phyloP scores from a whole-genome alignment of 2,329 filamentous ascomycete genomes.

The Aspergillus japonicus region DNA sequence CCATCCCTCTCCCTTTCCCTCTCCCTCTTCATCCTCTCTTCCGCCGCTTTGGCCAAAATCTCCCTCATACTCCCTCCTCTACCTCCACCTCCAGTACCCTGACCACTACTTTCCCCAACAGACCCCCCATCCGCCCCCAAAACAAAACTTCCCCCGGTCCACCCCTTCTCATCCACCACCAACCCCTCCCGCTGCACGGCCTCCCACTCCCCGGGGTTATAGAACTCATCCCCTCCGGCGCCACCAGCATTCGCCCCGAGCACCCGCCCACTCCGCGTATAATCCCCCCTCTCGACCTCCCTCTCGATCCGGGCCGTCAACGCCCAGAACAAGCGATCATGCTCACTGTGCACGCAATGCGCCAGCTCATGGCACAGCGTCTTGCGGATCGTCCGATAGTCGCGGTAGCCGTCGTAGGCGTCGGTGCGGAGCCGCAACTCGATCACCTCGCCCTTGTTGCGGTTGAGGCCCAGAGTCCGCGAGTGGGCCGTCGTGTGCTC shows the following conservation, averaged over 20 bases:
- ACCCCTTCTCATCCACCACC: slow-evolving; percentile 68
- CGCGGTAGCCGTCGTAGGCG: slow-evolving; percentile 86
- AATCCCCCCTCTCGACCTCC: slow-evolving; percentile 80
- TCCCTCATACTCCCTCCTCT: slow-evolving; percentile 66
- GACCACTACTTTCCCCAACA: slow-evolving; percentile 21
- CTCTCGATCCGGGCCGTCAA: slow-evolving; percentile 82
- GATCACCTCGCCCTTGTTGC: slow-evolving; percentile 84
- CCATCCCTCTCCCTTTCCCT: slow-evolving; percentile 44
- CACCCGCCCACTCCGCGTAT: slow-evolving; percentile 66
- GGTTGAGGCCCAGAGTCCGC: slow-evolving; percentile 79
- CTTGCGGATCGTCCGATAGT: slow-evolving; percentile 86
- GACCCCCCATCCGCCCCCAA: slow-evolving; percentile 57
- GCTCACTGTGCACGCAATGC: slow-evolving; percentile 82
- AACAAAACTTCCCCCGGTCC: slow-evolving; percentile 77
- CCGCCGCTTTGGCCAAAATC: slow-evolving; percentile 70
- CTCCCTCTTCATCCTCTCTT: slow-evolving; percentile 61
- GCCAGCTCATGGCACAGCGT: slow-evolving; percentile 94
- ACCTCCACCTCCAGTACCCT: slow-evolving; percentile 48
- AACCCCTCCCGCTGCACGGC: slow-evolving; percentile 51
- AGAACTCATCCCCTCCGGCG: slow-evolving; percentile 58
- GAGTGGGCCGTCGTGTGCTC: slow-evolving; percentile 80
- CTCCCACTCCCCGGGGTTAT: slow-evolving; percentile 57
- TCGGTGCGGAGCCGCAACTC: slow-evolving; percentile 90
- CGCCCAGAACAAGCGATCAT: slow-evolving; percentile 87
- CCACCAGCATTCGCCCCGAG: slow-evolving; percentile 44